phyloP scores from a whole-genome alignment of 352 stramenopile genomes.

The Globisporangium takayamanum region DNA sequence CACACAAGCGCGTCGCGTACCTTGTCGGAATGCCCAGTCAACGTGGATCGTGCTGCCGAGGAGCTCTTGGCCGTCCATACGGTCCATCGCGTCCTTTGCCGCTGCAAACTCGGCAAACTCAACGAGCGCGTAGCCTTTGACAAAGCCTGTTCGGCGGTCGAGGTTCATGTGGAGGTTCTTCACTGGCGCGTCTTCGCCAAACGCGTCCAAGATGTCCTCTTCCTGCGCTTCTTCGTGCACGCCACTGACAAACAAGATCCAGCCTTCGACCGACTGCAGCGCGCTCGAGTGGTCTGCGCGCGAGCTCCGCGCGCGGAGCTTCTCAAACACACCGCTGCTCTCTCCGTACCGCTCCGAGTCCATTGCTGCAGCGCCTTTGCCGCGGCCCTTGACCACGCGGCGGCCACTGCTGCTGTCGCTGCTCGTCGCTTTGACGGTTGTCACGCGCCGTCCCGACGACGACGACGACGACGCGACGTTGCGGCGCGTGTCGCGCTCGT shows the following conservation, averaged over 20 bases:
- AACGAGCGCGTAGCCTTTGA: conserved; percentile 95
- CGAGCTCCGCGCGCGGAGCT: conserved; percentile 28
- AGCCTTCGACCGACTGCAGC: conserved; percentile 92
- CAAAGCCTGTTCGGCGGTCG: conserved; percentile 92
- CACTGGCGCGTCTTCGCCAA: conserved; percentile 92
- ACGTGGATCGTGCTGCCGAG: conserved; percentile 88
- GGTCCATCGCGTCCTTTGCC: conserved; percentile 86
- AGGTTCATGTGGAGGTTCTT: conserved; percentile 96
- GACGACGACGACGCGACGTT: not conserved
- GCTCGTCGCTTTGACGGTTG: not conserved
- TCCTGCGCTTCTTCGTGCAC: conserved; percentile 96
- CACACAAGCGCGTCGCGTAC: conserved; percentile 10
- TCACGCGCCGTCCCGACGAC: not conserved
- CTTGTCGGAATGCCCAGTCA: conserved; percentile 92
- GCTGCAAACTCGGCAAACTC: conserved; percentile 92
- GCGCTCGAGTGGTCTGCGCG: conserved; percentile 38
- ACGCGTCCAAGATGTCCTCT: conserved; percentile 94
- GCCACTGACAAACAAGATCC: conserved; percentile 93
- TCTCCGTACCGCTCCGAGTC: conserved; percentile 64
- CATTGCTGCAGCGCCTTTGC: conserved; percentile 56
- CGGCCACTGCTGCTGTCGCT: conserved; percentile 9
- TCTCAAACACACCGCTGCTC: conserved; percentile 76
- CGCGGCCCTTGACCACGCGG: conserved; percentile 67
- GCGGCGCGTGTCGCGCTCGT: conserved; percentile 20
- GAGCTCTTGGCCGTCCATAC: conserved; percentile 91